Conservation (phyloP, 2,329 filamentous ascomycete genomes). For the Hypoxylon sp. region DNA sequence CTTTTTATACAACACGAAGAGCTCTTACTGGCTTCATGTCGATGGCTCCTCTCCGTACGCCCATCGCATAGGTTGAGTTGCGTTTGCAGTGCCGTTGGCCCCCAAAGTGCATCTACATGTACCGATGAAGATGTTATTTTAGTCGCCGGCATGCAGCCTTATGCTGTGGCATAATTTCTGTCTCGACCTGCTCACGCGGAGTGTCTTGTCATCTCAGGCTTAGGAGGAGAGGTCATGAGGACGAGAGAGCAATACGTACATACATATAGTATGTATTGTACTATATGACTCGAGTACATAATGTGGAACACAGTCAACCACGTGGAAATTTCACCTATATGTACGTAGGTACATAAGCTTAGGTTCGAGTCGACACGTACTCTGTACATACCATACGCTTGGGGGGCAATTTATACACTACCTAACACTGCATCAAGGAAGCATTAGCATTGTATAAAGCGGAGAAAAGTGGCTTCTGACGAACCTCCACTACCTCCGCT, state of each 20-base stretch:
- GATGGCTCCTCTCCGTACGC: conserved; percentile 28
- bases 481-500: conserved; percentile 17
- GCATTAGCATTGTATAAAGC: conserved; percentile 43
- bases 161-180: conserved; percentile 18
- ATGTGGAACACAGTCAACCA: conserved; percentile 43
- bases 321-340: conserved; percentile 32
- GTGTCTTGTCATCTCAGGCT: conserved; percentile 19
- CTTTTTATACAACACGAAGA: conserved; percentile 25
- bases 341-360: conserved; percentile 13
- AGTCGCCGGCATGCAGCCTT: conserved; percentile 25
- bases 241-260: conserved; percentile 16
- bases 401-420: conserved; percentile 15
- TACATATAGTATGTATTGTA: not conserved
- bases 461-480: conserved; percentile 41
- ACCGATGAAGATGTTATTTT: conserved; percentile 24
- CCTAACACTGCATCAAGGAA: conserved; percentile 20
- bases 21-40: conserved; percentile 30
- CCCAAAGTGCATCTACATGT: conserved; percentile 19
- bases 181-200: conserved; percentile 3
- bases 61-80: conserved; percentile 32
- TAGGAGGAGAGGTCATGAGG: conserved; percentile 7
- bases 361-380: conserved; percentile 26
- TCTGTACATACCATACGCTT: conserved; percentile 5
- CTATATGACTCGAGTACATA: conserved; percentile 9
- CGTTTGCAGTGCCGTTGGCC: conserved; percentile 36